Evolutionary conservation across 2,329 filamentous ascomycete species (phyloP).

Genomic region (Rugonectria rugulosa): DNA sequence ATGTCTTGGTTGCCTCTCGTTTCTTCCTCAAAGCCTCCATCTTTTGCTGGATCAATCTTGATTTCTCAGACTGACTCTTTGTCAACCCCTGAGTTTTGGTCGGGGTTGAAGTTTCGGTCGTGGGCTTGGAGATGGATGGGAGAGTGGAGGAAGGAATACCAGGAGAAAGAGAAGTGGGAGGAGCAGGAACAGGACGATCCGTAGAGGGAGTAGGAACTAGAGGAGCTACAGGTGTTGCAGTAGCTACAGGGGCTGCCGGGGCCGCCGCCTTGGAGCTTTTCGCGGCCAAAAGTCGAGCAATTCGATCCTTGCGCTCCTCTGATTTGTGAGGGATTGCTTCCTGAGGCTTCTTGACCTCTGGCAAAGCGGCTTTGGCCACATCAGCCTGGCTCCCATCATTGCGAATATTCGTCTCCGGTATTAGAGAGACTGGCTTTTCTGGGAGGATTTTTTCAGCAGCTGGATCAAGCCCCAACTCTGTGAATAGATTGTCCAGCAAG

Average conservation of each 20-base stretch:
- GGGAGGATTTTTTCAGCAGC: neutral
- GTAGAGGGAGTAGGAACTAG: too few species aligned
- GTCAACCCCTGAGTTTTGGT: constrained; percentile 48
- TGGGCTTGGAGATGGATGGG: neutral
- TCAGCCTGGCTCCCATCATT: neutral
- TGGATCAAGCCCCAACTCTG: constrained; percentile 69
- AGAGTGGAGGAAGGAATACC: neutral
- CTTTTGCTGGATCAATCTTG: constrained; percentile 76
- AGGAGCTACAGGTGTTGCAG: constrained; percentile 1
- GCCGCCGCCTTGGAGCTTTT: constrained; percentile 65
- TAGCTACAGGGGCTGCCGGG: constrained; percentile 19
- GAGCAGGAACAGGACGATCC: neutral
- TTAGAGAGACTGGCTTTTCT: neutral
- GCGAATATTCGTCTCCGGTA: neutral
- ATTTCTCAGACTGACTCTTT: constrained; percentile 68
- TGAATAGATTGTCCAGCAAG: constrained; percentile 71
- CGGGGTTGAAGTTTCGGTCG: neutral
- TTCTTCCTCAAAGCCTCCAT: constrained; percentile 76
- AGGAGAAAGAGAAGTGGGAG: neutral
- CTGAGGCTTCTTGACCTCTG: constrained; percentile 58
- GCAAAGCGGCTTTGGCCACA: neutral
- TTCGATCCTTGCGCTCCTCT: constrained; percentile 77
- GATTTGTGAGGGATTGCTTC: too few species aligned
- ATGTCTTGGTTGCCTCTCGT: constrained; percentile 50
- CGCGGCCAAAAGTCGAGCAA: constrained; percentile 77